Percentiles rank a stretch among this genome's conserved stretches.
These are phyloP conservation scores for Fistulifera pelliculosa DNA, from an alignment of 108 stramenopile species.

Conservation along the genomic window DNA sequence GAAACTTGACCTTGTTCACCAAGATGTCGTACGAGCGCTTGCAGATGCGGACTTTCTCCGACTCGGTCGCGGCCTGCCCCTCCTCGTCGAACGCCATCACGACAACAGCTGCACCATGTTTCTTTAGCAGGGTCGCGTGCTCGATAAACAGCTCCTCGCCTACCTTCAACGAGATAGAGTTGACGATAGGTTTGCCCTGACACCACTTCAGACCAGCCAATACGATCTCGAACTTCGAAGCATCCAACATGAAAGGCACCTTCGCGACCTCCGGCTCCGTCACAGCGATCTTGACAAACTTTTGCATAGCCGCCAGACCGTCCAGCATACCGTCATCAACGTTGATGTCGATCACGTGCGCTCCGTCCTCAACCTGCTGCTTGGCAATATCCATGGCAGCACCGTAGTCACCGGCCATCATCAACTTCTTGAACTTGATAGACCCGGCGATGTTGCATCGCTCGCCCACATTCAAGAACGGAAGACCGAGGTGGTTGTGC, in stretches of 20 bases:
- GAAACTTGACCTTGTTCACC: slow-evolving; percentile 91
- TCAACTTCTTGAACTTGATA: slow-evolving; percentile 88
- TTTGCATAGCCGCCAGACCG: slow-evolving; percentile 92
- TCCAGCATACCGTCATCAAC: slow-evolving; percentile 96
- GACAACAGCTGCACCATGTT: slow-evolving; percentile 97
- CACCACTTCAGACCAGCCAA: slow-evolving; percentile 88
- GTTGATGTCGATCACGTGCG: slow-evolving; percentile 95
- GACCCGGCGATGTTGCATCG: slow-evolving; percentile 92
- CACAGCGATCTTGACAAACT: slow-evolving; percentile 95
- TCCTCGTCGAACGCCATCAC: slow-evolving; percentile 99
- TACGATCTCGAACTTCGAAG: slow-evolving; percentile 95
- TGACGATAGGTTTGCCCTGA: slow-evolving; percentile 95
- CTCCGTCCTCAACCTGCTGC: slow-evolving; percentile 93
- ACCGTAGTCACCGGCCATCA: slow-evolving; percentile 87
- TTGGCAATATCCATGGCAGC: slow-evolving; percentile 94
- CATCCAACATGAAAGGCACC: slow-evolving; percentile 95
- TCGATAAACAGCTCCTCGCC: slow-evolving; percentile 96
- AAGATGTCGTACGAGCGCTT: slow-evolving; percentile 98
- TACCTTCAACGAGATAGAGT: slow-evolving; percentile 97
- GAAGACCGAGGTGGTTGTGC: slow-evolving; percentile 54
- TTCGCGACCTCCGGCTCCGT: slow-evolving; percentile 90
- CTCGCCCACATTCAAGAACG: slow-evolving; percentile 86
- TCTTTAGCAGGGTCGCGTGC: slow-evolving; percentile 90
- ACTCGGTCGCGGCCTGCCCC: slow-evolving; percentile 96
- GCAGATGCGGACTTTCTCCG: slow-evolving; percentile 97